Conservation (phyloP, 148 eudicot genomes). For the Fagopyrum homotropicum region DNA sequence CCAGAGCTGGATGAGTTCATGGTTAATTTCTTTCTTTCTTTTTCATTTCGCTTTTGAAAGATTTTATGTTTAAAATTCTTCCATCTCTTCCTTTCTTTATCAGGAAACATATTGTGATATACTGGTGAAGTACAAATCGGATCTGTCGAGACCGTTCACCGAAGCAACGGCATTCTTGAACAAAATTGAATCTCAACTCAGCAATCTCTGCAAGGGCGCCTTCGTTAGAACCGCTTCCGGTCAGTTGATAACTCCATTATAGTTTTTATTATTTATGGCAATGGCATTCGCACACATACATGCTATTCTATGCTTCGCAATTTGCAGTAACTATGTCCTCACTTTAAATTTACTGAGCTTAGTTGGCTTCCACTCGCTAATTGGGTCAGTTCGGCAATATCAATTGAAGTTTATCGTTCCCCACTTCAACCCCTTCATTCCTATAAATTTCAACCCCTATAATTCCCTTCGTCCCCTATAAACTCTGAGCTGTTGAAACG, state of each 20-base stretch:
- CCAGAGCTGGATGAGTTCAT: slow-evolving; percentile 97
- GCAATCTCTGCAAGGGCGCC: slow-evolving; percentile 58
- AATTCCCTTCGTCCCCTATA: too few species aligned
- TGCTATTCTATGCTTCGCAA: not conserved
- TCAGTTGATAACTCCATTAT: not conserved
- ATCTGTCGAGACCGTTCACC: slow-evolving; percentile 80
- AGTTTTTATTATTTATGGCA: too few species aligned
- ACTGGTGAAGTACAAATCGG: slow-evolving; percentile 70
- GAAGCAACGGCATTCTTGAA: slow-evolving; percentile 77
- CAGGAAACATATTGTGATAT: slow-evolving; percentile 75
- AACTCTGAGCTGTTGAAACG: not conserved
- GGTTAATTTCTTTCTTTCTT: slow-evolving; percentile 21
- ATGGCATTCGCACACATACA: too few species aligned
- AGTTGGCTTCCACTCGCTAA: not conserved
- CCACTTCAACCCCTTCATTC: too few species aligned
- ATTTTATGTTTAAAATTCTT: not conserved
- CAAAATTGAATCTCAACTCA: slow-evolving; percentile 57
- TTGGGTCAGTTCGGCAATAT: too few species aligned
- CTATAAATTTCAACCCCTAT: too few species aligned
- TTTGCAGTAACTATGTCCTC: not conserved
- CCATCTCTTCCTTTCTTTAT: not conserved
- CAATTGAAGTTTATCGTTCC: too few species aligned
- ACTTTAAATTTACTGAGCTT: not conserved
- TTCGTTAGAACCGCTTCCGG: slow-evolving; percentile 27
- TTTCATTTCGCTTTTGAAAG: not conserved